A percentile compares a stretch with the other conserved stretches of the same genome.
These are phyloP conservation scores for Fusarium succisae DNA, from an alignment of 2,329 filamentous ascomycete species.

Conservation along the genomic window DNA sequence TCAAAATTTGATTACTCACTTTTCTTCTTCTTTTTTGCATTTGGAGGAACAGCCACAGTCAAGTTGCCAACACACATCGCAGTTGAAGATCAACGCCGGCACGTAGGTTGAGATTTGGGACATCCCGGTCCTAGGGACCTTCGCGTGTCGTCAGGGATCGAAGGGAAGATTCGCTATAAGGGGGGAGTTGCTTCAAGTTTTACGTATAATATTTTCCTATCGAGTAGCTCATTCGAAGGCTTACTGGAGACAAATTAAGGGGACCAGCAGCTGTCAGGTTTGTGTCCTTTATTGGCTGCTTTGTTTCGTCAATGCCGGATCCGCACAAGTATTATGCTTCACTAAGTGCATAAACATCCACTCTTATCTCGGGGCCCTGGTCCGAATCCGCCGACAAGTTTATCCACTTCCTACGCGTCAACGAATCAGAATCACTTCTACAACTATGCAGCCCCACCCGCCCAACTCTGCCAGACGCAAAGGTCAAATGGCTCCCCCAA, in stretches of 20 bases:
- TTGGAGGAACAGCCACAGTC: not conserved
- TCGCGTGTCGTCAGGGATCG: conserved; percentile 36
- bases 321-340: not conserved
- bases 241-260: not conserved
- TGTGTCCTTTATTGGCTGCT: not conserved
- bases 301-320: conserved; percentile 13
- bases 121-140: conserved; percentile 23
- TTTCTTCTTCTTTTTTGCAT: not conserved
- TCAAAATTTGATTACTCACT: not conserved
- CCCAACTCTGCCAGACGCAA: conserved; percentile 16
- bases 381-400: conserved; percentile 17
- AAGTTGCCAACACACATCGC: not conserved
- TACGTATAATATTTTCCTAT: not conserved
- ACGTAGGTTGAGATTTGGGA: conserved; percentile 13
- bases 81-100: conserved; percentile 4
- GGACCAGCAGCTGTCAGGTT: not conserved
- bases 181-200: not conserved
- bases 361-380: conserved; percentile 19
- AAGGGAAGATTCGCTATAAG: conserved; percentile 1
- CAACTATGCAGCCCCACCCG: conserved; percentile 12
- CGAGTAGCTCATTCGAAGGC: too few relatives aligned
- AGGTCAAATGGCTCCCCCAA: conserved; percentile 25
- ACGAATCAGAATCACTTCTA: conserved; percentile 18
- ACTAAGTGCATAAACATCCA: conserved; percentile 15
- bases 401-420: not conserved